Evolutionary conservation across 805 yeast genomes (phyloP), one percentile per base, ranked within the genome.

Genomic region (Candida sithepensis): DNA sequence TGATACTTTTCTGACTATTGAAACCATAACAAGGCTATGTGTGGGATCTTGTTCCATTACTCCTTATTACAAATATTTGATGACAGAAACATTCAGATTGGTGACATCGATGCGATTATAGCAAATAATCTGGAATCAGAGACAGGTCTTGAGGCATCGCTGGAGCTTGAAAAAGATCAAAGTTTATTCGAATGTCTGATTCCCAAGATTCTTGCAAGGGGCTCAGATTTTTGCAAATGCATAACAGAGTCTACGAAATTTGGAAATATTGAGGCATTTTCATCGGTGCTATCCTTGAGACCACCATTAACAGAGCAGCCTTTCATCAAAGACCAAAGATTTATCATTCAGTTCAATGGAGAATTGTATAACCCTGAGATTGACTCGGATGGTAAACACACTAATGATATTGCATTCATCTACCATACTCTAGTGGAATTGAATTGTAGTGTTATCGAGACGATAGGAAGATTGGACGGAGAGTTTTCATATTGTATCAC

Each of bases 301-400:
- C 75, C 77, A 19, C 98, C 98, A 0, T 78, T 87, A 56, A 81
- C 88, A 0, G 54, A 67, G 26, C 99, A 94, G 64, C 97, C 98
- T 0, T 53, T 81, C 3, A 53, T 49, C 2, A 56, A 48, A 10
- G 61, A 56, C 3, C 53, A 67, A 41, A 53, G 70, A 55, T 73
- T 59, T 43, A 58, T 76, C 0, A 60, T 95, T 8, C 96, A 89
- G 60, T 92, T 85, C 67, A 94, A 95, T 63, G 99, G 99, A 0
- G 97, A 94, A 58, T 66, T 94, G 10, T 94, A 94, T 64, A 84
- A 84, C 52, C 54, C 63, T 1, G 84, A 75, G 33, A 75, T 85
- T 20, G 54, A 69, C 28, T 52, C 56, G 0, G 66, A 47, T 4
- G 47, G 48, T 6, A 26, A 24, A 16, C 56, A 53, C 26, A 45